A percentile compares a stretch with the other conserved stretches of the same genome.
phyloP scores from a whole-genome alignment of 768 basidiomycete genomes.

The Trametes cinnabarina region DNA sequence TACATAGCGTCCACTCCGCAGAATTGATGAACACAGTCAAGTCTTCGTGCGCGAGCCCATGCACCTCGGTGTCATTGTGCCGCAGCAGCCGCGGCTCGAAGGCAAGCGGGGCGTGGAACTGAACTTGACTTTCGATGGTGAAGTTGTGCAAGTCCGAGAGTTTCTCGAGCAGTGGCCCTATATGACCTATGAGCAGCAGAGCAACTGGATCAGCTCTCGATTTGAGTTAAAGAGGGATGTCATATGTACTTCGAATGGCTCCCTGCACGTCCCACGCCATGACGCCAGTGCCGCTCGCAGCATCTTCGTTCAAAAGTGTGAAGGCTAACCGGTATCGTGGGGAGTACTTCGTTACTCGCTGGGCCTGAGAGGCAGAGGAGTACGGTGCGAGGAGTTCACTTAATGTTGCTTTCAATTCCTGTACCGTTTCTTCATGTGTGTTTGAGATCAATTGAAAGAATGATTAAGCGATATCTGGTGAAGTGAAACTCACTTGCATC shows the following conservation, averaged over 20 bases:
- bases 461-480: background rate
- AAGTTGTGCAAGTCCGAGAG: conserved; percentile 80
- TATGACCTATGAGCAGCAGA: conserved; percentile 49
- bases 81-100: conserved; percentile 56
- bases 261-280: conserved; percentile 70
- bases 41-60: conserved; percentile 74
- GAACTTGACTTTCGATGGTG: conserved; percentile 91
- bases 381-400: conserved; percentile 42
- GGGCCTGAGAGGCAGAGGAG: conserved; percentile 44
- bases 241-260: conserved; percentile 53
- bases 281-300: conserved; percentile 57
- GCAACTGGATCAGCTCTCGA: background rate
- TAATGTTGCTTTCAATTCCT: conserved; percentile 32
- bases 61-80: conserved; percentile 36
- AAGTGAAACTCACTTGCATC: background rate
- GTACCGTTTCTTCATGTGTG: background rate
- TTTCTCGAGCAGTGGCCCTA: conserved; percentile 61
- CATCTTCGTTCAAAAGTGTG: conserved; percentile 89
- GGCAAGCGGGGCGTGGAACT: conserved; percentile 86
- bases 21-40: conserved; percentile 94
- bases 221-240: conserved; percentile 31
- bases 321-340: conserved; percentile 86
- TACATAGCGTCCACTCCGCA: conserved; percentile 93
- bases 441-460: background rate
- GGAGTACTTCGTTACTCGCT: conserved; percentile 70